Evolutionary conservation across 306 rosid genomes (phyloP).

Genomic region (Cucurbita argyrosperma): DNA sequence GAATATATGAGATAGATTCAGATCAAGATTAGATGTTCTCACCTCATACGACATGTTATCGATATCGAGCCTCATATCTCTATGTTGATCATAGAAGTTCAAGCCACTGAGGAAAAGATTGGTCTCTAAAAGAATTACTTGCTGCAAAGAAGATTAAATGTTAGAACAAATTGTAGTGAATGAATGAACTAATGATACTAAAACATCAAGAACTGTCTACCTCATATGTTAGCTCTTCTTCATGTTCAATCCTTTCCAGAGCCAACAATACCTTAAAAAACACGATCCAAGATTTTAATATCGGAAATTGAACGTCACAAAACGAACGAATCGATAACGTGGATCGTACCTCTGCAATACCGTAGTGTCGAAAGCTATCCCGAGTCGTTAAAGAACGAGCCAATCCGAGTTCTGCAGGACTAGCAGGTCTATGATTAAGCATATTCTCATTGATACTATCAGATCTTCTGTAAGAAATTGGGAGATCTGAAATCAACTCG

Average conservation of each 20-base stretch:
- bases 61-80: slow-evolving; percentile 97
- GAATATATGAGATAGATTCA: neutral
- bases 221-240: slow-evolving; percentile 90
- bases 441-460: slow-evolving; percentile 38
- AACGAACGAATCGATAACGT: neutral
- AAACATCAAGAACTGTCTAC: slow-evolving; percentile 21
- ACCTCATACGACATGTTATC: slow-evolving; percentile 99
- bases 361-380: slow-evolving; percentile 48
- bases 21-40: slow-evolving; percentile 9
- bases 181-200: neutral
- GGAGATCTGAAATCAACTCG: slow-evolving; percentile 27
- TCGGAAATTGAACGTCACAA: neutral
- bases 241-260: slow-evolving; percentile 88
- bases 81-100: slow-evolving; percentile 77
- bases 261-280: slow-evolving; percentile 63
- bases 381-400: slow-evolving; percentile 39
- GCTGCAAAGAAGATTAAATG: slow-evolving; percentile 38
- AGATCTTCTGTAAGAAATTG: slow-evolving; percentile 38
- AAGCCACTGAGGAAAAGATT: slow-evolving; percentile 68
- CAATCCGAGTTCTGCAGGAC: slow-evolving; percentile 41
- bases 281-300: neutral
- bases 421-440: slow-evolving; percentile 31
- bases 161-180: neutral
- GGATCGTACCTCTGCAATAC: slow-evolving; percentile 71
- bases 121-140: slow-evolving; percentile 76